A percentile compares a stretch with the other conserved stretches of the same genome.
Evolutionary conservation across 345 rosid species (phyloP).

Genomic region (Ceriops zippeliana): DNA sequence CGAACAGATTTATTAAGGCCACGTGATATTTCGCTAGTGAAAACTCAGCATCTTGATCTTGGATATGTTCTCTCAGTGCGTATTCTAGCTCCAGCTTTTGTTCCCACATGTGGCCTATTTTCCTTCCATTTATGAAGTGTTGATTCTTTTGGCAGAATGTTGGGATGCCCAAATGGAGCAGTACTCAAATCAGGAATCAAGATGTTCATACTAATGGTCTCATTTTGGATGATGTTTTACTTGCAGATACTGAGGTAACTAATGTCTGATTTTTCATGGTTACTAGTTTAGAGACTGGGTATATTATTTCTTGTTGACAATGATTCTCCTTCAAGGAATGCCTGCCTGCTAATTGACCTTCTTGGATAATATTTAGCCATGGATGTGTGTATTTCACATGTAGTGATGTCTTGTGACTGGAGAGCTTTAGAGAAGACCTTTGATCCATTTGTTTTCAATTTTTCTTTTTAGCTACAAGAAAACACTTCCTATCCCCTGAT

Average conservation of each 20-base stretch:
- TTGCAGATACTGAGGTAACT: slow-evolving; percentile 83
- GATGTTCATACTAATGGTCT: slow-evolving; percentile 84
- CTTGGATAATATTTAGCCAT: too few species aligned
- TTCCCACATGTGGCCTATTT: background rate
- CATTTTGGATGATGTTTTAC: slow-evolving; percentile 73
- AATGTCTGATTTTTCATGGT: background rate
- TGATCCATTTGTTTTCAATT: too few species aligned
- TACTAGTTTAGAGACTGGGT: background rate
- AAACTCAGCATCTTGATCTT: slow-evolving; percentile 97
- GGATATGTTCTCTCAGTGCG: slow-evolving; percentile 71
- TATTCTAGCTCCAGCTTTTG: slow-evolving; percentile 9
- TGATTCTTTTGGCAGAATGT: slow-evolving; percentile 47
- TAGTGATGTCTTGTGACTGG: too few species aligned
- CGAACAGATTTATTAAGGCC: slow-evolving; percentile 69
- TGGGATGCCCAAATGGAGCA: slow-evolving; percentile 86
- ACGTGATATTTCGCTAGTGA: slow-evolving; percentile 90
- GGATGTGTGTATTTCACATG: too few species aligned
- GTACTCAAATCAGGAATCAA: slow-evolving; percentile 85
- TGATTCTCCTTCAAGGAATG: too few species aligned
- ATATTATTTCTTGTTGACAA: too few species aligned
- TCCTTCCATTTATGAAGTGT: slow-evolving; percentile 12
- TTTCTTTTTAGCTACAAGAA: too few species aligned
- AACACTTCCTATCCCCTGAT: too few species aligned
- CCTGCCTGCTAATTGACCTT: too few species aligned
- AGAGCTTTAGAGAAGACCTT: too few species aligned